Base-by-base conservation (phyloP, 1,139 yeast species). In the Eremothecium gossypii region DNA sequence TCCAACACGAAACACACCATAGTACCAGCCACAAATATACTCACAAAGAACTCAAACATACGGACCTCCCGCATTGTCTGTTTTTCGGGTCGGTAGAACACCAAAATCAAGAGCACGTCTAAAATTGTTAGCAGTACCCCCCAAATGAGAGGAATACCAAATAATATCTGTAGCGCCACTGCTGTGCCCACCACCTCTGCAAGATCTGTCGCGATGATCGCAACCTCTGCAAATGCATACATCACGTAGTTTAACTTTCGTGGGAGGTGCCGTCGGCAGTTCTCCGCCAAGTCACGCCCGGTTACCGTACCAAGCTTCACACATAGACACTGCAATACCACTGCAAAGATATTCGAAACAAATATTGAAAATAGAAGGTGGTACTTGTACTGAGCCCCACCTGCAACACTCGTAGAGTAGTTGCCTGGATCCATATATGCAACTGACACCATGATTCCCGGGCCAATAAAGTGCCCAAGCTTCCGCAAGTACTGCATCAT, bases 371-470 rank as follows among this genome's bases (percentile, higher is more conserved):
- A 91, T 27, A 91, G 66, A 43, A 91, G 70, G 53, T 83, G 80
- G 65, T 85, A 91, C 60, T 83, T 79, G 63, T 81, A 89, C 39
- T 83, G 80, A 11, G 95, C 87, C 43, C 96, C 96, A 17, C 93
- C 94, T 5, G 96, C 82, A 27, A 91, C 96, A 31, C 94, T 91
- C 2, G 97, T 86, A 28, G 96, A 82, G 64, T 89, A 91, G 65
- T 91, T 91, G 1, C 98, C 98, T 1, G 98, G 97, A 57, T 91
- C 98, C 83, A 91, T 85, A 58, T 89, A 91, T 0, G 97, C 95
- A 41, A 91, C 97, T 17, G 93, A 77, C 27, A 91, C 94, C 91
- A 89, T 80, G 38, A 89, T 72, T 0, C 97, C 97, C 0, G 96
- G 96, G 1, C 97, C 96, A 3, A 87, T 67, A 62, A 87, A 87